phyloP scores from a whole-genome alignment of 306 rosid species.

The Glycine soja region DNA sequence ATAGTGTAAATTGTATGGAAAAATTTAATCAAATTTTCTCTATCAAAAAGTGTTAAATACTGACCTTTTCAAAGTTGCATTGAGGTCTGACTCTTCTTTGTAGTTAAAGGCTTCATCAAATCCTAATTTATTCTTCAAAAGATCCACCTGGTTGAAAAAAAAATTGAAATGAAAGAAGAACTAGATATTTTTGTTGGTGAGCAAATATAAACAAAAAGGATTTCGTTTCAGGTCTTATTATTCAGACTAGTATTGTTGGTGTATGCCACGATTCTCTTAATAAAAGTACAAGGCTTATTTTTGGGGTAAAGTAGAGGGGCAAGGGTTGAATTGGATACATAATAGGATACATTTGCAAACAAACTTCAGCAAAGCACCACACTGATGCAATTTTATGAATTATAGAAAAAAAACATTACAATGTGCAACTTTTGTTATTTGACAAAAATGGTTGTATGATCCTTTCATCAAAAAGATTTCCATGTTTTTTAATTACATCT shows the following conservation, averaged over 20 bases:
- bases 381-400: not conserved
- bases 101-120: conserved; percentile 50
- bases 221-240: not conserved
- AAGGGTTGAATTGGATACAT: not conserved
- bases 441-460: not conserved
- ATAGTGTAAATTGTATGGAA: not conserved
- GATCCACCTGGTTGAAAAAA: conserved; percentile 39
- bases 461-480: not conserved
- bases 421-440: not conserved
- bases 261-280: not conserved
- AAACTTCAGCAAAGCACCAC: not conserved
- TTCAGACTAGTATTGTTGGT: not conserved
- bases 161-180: not conserved
- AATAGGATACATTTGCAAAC: not conserved
- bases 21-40: conserved; percentile 8
- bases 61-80: conserved; percentile 44
- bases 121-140: conserved; percentile 48
- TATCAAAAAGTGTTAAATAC: not conserved
- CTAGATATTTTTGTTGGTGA: not conserved
- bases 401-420: not conserved
- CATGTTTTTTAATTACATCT: not conserved
- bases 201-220: not conserved
- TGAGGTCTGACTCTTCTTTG: conserved; percentile 49
- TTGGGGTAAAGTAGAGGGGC: not conserved
- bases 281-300: not conserved